Base-by-base conservation (phyloP, 768 basidiomycete species). In the Kwoniella sp. region DNA sequence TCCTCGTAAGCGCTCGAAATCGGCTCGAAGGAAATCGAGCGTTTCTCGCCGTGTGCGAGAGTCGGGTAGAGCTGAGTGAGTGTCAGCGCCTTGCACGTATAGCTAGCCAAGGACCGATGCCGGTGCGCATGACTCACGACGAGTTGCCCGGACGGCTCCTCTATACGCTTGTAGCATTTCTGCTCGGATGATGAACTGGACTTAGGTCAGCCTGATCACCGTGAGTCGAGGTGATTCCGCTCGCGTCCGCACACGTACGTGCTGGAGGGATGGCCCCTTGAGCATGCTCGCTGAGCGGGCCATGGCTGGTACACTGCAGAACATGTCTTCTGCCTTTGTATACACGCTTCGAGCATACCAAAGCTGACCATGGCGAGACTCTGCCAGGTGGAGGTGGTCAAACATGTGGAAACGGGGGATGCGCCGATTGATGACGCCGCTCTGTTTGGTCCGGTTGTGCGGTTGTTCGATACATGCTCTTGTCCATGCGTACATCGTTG, bases 41-140 rank as follows among this genome's bases (percentile, higher is more conserved):
- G 73, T 74, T 37, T 74, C 73, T 43, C 73, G 40, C 5, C 73
- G 59, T 6, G 67, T 69, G 9, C 40, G 32, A 10, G 58, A 37
- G 40, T 70, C 68, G 12, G 68, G 70, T n/a, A 73, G 48, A 31
- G 70, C 72, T 73, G 40, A 2, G 27, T n/a, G n/a, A n/a, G n/a
- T n/a, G n/a, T n/a, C n/a, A n/a, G n/a, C n/a, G n/a, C n/a, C n/a
- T n/a, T n/a, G n/a, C n/a, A n/a, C n/a, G n/a, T n/a, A n/a, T 10
- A 14, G 20, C 26, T 10, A 15, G 19, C 5, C 28, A 34, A 22
- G 12, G 10, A 31, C 29, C 26, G 15, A 10, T 11, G n/a, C 36
- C 23, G n/a, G 6, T 33, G 11, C 23, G 25, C 14, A 20, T 3
- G 1, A 63, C 71, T 55, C 34, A 73, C 72, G 70, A 42, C 69